Base-by-base conservation (phyloP, 768 basidiomycete species). In the Scleroderma citrinum region DNA sequence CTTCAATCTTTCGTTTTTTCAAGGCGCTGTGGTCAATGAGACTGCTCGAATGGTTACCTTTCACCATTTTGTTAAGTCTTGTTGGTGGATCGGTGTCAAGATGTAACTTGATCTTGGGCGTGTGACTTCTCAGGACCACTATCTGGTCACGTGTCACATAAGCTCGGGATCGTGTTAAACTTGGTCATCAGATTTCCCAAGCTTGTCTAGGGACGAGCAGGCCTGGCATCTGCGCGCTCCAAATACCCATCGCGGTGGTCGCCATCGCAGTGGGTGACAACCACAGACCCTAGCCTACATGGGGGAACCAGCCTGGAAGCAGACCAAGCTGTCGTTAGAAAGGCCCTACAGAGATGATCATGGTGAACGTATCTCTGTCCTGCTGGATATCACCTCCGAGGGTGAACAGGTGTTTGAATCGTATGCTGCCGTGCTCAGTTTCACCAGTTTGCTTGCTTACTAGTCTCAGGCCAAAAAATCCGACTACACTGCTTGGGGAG, bases 321-420 rank as follows among this genome's bases (percentile, higher is more conserved):
- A 75, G 53, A 69, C 83, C 32, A 82, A 69, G 51, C 69, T 91
- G 10, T 83, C 87, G 2, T 74, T 92, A 29, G 89, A 92, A 61
- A 73, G 81, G 34, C 87, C 86, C 0, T 90, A 90, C 70, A 89
- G 84, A 64, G 84, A 89, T 58, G 88, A 92, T 55, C 66, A 75
- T 32, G 87, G 85, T 7, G 70, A 77, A 39, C 73, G 60, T 8
- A 78, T 91, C 24, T 83, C 79, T 21, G 70, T 73, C 5, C 67
- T 92, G 24, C 67, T 76, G 23, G 88, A 92, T 59, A 86, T 92
- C 47, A 74, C 77, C 7, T 72, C 76, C 21, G 82, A 87, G 37
- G 86, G 88, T 34, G 75, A 81, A 53, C 76, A 78, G 46, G 68
- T 85, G 41, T 82, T 82, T 51, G 85, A 91, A 70, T 76, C 82